phyloP scores from a whole-genome alignment of 495 filamentous ascomycete genomes.

The Annulohypoxylon stygium region DNA sequence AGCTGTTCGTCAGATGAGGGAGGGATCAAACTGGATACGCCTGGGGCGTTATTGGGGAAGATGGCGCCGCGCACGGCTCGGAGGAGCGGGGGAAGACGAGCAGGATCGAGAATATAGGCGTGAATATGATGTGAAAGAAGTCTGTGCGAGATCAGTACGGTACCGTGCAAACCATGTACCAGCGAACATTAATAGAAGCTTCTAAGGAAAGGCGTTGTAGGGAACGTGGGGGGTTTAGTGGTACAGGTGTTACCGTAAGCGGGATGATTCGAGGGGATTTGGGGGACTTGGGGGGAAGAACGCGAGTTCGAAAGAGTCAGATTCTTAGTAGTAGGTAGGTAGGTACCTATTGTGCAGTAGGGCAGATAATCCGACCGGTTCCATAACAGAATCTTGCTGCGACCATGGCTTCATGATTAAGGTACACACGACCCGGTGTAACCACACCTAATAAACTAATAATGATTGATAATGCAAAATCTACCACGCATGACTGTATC shows the following conservation, averaged over 20 bases:
- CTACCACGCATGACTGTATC: constrained; percentile 36
- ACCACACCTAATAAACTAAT: constrained; percentile 39
- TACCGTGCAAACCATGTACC: constrained; percentile 42
- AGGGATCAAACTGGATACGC: constrained; percentile 58
- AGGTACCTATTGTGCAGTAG: not conserved
- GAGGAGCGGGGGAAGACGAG: constrained; percentile 79
- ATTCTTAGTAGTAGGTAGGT: constrained; percentile 14
- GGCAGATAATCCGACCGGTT: constrained; percentile 39
- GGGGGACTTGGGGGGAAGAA: constrained; percentile 15
- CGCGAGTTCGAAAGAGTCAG: constrained; percentile 40
- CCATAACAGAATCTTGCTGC: constrained; percentile 21
- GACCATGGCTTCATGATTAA: constrained; percentile 49
- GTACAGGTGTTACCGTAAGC: constrained; percentile 42
- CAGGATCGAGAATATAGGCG: constrained; percentile 72
- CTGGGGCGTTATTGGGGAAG: constrained; percentile 81
- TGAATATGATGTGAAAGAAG: constrained; percentile 79
- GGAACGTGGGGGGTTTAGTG: constrained; percentile 44
- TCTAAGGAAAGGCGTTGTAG: constrained; percentile 40
- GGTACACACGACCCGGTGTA: constrained; percentile 34
- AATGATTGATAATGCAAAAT: constrained; percentile 44
- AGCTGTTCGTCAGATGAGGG: constrained; percentile 63
- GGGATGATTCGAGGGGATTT: constrained; percentile 33
- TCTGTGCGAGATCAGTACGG: constrained; percentile 63
- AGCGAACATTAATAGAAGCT: constrained; percentile 49
- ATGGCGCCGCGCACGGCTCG: constrained; percentile 76